A percentile compares a stretch with the other conserved stretches of the same genome.
Conservation (phyloP, 441 rosid species). For the Eruca vesicaria region DNA sequence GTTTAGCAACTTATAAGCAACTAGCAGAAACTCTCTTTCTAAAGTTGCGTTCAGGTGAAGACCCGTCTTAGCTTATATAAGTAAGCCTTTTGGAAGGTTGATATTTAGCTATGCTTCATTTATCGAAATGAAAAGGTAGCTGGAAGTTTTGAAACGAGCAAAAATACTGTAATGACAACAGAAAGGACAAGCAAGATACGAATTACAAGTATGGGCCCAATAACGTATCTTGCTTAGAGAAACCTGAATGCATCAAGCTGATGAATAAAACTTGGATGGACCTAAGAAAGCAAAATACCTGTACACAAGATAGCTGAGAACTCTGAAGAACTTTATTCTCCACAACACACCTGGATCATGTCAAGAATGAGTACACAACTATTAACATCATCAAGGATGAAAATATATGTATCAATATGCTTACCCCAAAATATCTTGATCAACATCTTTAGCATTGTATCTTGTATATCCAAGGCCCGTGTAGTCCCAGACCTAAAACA, state of each 20-base stretch:
- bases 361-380: constrained; percentile 27
- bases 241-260: neutral
- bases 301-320: constrained; percentile 65
- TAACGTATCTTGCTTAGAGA: neutral
- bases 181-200: neutral
- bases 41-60: neutral
- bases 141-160: neutral
- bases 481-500: constrained; percentile 88
- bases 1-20: neutral
- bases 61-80: neutral
- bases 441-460: constrained; percentile 76
- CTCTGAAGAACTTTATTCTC: constrained; percentile 95
- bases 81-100: neutral
- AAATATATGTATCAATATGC: constrained; percentile 19
- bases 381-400: neutral
- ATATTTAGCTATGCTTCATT: neutral
- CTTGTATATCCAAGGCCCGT: constrained; percentile 88
- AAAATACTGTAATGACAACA: neutral
- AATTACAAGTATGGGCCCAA: constrained; percentile 12
- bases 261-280: neutral
- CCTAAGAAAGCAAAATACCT: constrained; percentile 45
- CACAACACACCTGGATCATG: constrained; percentile 78
- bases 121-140: neutral
- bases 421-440: constrained; percentile 81
- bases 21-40: neutral